Evolutionary conservation across 306 rosid genomes (phyloP).

Genomic region (Rubus idaeus): DNA sequence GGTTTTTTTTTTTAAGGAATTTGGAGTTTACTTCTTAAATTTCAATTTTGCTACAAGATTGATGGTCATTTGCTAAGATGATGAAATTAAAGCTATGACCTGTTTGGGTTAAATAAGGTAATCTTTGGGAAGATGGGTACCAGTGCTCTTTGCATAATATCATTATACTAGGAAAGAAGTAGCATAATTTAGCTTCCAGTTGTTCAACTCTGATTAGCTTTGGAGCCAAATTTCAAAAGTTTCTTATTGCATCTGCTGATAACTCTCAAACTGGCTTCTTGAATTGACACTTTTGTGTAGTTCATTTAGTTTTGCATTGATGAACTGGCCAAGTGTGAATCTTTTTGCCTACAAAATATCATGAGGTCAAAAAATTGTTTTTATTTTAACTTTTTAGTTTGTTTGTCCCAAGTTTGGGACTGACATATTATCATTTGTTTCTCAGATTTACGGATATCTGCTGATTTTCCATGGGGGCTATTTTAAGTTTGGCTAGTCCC

Average conservation of each 20-base stretch:
- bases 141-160: not conserved
- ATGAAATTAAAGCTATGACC: not conserved
- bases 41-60: not conserved
- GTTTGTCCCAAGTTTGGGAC: not conserved
- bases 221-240: not conserved
- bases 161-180: not conserved
- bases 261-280: not conserved
- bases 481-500: constrained; percentile 53
- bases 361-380: not conserved
- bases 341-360: not conserved
- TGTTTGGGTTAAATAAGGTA: not conserved
- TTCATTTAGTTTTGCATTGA: constrained; percentile 18
- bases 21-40: not conserved
- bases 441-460: constrained; percentile 31
- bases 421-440: constrained; percentile 3
- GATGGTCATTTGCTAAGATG: not conserved
- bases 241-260: constrained; percentile 6
- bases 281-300: not conserved
- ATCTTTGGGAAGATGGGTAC: not conserved
- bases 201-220: constrained; percentile 5
- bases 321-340: constrained; percentile 1
- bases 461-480: constrained; percentile 60
- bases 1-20: not conserved
- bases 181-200: not conserved
- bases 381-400: not conserved